Evolutionary conservation across 768 basidiomycete species (phyloP).

Genomic region (Mycena vulgaris): DNA sequence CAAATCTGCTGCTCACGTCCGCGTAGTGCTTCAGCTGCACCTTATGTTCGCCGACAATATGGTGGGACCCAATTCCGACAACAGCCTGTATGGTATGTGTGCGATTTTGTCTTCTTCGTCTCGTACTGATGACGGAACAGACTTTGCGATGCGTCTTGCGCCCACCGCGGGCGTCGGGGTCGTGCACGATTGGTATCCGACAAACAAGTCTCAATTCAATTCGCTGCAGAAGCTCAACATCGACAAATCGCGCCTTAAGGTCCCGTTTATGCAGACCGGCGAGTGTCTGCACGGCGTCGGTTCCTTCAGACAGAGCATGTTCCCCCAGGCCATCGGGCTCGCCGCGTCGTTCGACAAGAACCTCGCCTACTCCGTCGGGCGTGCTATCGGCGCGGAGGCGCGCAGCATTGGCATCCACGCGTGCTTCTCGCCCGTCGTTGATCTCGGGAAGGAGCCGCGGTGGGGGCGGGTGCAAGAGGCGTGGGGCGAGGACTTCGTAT

Average conservation of each 20-base stretch:
- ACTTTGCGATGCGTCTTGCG: slow-evolving; percentile 29
- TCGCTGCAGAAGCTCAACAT: slow-evolving; percentile 41
- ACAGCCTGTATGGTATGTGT: slow-evolving; percentile 29
- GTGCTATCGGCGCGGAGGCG: slow-evolving; percentile 45
- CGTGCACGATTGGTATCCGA: slow-evolving; percentile 41
- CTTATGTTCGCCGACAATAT: slow-evolving; percentile 41
- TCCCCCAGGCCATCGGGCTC: slow-evolving; percentile 44
- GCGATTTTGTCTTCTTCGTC: background rate
- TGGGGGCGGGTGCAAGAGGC: slow-evolving; percentile 46
- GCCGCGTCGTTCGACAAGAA: slow-evolving; percentile 41
- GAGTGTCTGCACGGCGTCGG: slow-evolving; percentile 47
- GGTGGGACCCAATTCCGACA: slow-evolving; percentile 37
- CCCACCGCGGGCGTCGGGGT: slow-evolving; percentile 35
- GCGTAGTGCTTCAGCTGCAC: slow-evolving; percentile 34
- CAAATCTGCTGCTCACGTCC: background rate
- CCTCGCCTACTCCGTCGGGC: slow-evolving; percentile 41
- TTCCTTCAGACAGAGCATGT: slow-evolving; percentile 45
- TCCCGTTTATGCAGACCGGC: slow-evolving; percentile 43
- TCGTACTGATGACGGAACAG: background rate
- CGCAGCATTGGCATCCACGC: slow-evolving; percentile 44
- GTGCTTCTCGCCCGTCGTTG: slow-evolving; percentile 44
- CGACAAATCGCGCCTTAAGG: slow-evolving; percentile 41
- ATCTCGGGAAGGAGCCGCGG: slow-evolving; percentile 46
- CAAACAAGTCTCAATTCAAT: slow-evolving; percentile 40
- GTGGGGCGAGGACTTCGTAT: slow-evolving; percentile 46